A percentile compares a stretch with the other conserved stretches of the same genome.
Conservation (phyloP, 2,329 filamentous ascomycete genomes). For the Fusarium metavorans region DNA sequence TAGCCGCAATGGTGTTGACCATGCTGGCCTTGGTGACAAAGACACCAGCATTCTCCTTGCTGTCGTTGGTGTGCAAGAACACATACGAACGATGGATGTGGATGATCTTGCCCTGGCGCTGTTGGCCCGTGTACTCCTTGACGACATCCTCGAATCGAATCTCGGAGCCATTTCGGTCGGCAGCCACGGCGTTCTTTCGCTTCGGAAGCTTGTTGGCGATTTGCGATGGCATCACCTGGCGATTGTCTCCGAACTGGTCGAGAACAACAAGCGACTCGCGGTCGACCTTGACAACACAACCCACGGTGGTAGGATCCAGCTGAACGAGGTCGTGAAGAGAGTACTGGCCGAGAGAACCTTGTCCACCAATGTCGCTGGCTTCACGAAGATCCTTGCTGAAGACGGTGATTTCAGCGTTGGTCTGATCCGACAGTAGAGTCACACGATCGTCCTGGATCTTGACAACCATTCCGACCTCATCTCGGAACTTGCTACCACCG, state of each 20-base stretch:
- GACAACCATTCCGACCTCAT: constrained; percentile 97
- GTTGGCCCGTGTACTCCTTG: constrained; percentile 88
- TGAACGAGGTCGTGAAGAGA: constrained; percentile 95
- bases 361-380: constrained; percentile 90
- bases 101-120: constrained; percentile 87
- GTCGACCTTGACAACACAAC: constrained; percentile 94
- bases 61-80: constrained; percentile 87
- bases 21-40: constrained; percentile 89
- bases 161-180: constrained; percentile 92
- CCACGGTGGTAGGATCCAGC: constrained; percentile 91
- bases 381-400: constrained; percentile 97
- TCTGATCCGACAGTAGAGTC: constrained; percentile 92
- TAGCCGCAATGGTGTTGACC: constrained; percentile 92
- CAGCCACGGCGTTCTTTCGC: constrained; percentile 87
- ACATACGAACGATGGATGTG: constrained; percentile 95
- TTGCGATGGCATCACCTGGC: constrained; percentile 88
- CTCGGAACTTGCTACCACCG: constrained; percentile 91
- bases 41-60: constrained; percentile 87
- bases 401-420: constrained; percentile 92
- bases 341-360: constrained; percentile 87
- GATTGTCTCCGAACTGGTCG: constrained; percentile 87
- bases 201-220: constrained; percentile 89
- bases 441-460: constrained; percentile 93
- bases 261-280: constrained; percentile 90
- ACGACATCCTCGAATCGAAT: constrained; percentile 93